These are phyloP conservation scores for Cladosporium sp. DNA, from an alignment of 2,329 filamentous ascomycete genomes.

Conservation along the genomic window DNA sequence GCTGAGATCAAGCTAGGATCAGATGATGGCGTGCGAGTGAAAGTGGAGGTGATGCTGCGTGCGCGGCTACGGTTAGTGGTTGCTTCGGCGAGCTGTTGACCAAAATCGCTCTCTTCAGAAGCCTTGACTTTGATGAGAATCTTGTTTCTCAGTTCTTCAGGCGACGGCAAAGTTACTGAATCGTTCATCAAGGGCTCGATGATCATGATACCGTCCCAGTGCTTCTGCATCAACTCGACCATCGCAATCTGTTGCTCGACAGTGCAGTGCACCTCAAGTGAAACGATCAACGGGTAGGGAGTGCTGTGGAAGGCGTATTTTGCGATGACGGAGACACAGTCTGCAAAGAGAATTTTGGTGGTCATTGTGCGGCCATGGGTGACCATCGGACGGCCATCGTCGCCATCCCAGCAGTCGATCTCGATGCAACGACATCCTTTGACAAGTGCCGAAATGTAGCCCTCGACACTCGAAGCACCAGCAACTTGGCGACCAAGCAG, in stretches of 20 bases:
- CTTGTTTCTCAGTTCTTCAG: slow-evolving; percentile 77
- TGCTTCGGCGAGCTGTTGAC: slow-evolving; percentile 37
- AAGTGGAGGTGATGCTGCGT: slow-evolving; percentile 76
- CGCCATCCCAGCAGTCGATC: slow-evolving; percentile 97
- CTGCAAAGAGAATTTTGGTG: slow-evolving; percentile 81
- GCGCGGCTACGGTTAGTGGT: slow-evolving; percentile 41
- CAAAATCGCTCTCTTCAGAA: slow-evolving; percentile 55
- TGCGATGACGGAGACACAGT: slow-evolving; percentile 90
- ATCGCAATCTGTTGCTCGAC: slow-evolving; percentile 79
- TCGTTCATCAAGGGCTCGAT: slow-evolving; percentile 71
- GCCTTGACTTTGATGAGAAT: slow-evolving; percentile 96
- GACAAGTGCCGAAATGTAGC: slow-evolving; percentile 85
- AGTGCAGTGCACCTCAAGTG: slow-evolving; percentile 92
- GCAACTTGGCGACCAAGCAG: slow-evolving; percentile 86
- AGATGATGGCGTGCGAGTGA: slow-evolving; percentile 61
- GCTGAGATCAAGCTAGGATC: slow-evolving; percentile 57
- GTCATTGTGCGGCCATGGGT: slow-evolving; percentile 90
- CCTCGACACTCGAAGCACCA: slow-evolving; percentile 88
- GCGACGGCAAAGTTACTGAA: slow-evolving; percentile 72
- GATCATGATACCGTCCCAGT: slow-evolving; percentile 78
- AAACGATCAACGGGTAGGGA: slow-evolving; percentile 88
- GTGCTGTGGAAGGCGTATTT: slow-evolving; percentile 90
- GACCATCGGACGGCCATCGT: slow-evolving; percentile 82
- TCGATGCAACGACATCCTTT: slow-evolving; percentile 93
- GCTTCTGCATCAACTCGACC: slow-evolving; percentile 83